A percentile compares a stretch with the other conserved stretches of the same genome.
These are phyloP conservation scores for Aquilaria malaccensis DNA, from an alignment of 345 rosid genomes.

Conservation along the genomic window DNA sequence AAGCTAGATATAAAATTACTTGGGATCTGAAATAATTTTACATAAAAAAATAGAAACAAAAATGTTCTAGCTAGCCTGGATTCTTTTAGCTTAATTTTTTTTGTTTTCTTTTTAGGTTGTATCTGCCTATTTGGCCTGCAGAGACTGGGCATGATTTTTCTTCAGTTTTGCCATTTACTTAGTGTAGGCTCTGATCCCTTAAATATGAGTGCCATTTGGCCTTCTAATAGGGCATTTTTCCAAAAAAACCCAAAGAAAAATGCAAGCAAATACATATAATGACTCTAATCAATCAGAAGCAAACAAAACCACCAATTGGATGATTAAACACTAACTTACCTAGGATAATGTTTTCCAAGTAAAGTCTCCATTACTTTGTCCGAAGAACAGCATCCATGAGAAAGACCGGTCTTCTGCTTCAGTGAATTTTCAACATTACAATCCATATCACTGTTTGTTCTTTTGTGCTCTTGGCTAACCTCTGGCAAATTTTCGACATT, in stretches of 20 bases:
- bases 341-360: conserved; percentile 67
- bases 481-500: conserved; percentile 47
- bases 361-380: conserved; percentile 89
- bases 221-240: no score
- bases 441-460: conserved; percentile 17
- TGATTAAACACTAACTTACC: conserved; percentile 25
- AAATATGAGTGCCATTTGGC: no score
- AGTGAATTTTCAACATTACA: conserved; percentile 30
- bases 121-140: no score
- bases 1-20: no score
- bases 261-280: not conserved
- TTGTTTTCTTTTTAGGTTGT: no score
- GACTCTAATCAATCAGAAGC: not conserved
- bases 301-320: not conserved
- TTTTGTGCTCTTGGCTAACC: conserved; percentile 31
- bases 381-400: conserved; percentile 61
- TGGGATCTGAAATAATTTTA: no score
- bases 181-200: no score
- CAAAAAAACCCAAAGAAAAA: not conserved
- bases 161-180: no score
- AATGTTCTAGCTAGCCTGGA: no score
- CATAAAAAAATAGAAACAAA: no score
- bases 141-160: no score
- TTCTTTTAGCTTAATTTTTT: no score
- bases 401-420: conserved; percentile 43